A percentile compares a stretch with the other conserved stretches of the same genome.
These are phyloP conservation scores for Corylus heterophylla DNA, from an alignment of 306 rosid species.

Conservation along the genomic window DNA sequence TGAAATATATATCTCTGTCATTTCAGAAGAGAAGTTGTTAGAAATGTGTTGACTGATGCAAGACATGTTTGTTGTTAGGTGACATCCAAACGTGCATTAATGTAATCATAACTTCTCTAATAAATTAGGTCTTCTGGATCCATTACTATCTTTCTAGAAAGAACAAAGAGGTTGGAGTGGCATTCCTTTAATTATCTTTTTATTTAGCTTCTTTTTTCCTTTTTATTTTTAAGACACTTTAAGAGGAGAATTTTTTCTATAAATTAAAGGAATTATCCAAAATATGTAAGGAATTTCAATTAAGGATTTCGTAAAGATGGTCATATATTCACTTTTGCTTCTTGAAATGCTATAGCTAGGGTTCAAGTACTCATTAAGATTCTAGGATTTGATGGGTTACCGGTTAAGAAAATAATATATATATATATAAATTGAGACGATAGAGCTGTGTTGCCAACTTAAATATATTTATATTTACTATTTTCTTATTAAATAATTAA, in stretches of 20 bases:
- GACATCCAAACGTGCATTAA: neutral
- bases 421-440: neutral
- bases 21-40: neutral
- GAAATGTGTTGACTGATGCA: neutral
- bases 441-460: neutral
- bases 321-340: no score
- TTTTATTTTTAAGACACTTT: no score
- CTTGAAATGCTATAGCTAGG: neutral
- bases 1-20: neutral
- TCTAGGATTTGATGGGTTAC: neutral
- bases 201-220: no score
- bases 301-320: neutral
- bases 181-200: no score
- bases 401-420: neutral
- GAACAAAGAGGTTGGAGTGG: constrained; percentile 11
- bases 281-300: neutral
- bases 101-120: neutral
- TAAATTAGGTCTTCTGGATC: neutral
- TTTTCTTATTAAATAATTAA: no score
- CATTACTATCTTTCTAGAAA: constrained; percentile 32
- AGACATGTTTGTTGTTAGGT: neutral
- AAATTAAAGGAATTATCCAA: neutral
- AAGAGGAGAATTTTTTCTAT: neutral
- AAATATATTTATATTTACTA: neutral
- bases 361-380: neutral